Base-by-base conservation (phyloP, 2,329 filamentous ascomycete species). In the Apiospora aurea region DNA sequence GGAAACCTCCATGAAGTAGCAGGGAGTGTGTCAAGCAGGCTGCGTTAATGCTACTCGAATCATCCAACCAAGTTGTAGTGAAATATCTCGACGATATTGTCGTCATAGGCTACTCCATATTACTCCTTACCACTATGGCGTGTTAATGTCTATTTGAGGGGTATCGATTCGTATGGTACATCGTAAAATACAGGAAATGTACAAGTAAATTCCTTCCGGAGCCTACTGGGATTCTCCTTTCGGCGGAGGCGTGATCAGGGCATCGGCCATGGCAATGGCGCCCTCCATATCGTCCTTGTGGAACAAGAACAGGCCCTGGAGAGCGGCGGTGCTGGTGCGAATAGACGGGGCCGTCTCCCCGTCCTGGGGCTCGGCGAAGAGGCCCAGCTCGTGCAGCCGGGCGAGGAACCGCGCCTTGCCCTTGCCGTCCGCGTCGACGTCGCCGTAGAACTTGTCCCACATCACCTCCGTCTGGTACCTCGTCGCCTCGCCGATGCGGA, bases 361-460 rank as follows among this genome's bases (percentile, higher is more conserved):
- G 26, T 87, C 87, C 38, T 84, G 79, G 29, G 84, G 86, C 69
- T 88, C 86, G 24, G 90, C 88, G 70, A 97, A 89, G 38, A 98
- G 82, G 0, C 92, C 92, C 21, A 96, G 84, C 68, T 91, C 87
- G 64, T 90, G 87, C 16, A 97, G 88, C 73, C 89, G 90, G 29
- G 86, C 79, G 75, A 98, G 82, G 83, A 99, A 98, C 24, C 87
- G 85, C 76, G 88, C 83, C 77, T 91, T 90, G 26, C 90, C 88
- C 7, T 83, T 81, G 21, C 91, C 90, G 71, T 90, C 87, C 0
- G 78, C 75, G 78, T 97, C 95, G 34, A 94, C 85, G 46, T 97
- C 94, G 4, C 93, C 93, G 79, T 98, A 99, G 84, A 98, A 99
- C 26, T 96, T 91, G 81, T 97, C 93, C 95, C 96, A 99, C 84